phyloP scores from a whole-genome alignment of 768 basidiomycete species.

The Tricholoma hemisulphureum region DNA sequence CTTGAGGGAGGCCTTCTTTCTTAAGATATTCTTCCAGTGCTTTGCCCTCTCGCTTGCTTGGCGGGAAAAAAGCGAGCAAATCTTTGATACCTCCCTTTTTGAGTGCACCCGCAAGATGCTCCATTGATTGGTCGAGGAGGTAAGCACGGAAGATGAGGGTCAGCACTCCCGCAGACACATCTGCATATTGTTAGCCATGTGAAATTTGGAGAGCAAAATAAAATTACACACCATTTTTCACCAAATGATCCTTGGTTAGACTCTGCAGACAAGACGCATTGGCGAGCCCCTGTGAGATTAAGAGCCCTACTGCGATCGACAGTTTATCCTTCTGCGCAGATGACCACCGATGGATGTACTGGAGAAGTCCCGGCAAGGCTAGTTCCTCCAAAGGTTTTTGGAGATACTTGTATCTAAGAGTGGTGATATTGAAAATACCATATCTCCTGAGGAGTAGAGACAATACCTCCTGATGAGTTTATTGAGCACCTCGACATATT shows the following conservation, averaged over 20 bases:
- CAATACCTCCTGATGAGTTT: conserved; percentile 90
- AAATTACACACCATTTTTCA: conserved; percentile 79
- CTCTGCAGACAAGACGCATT: conserved; percentile 74
- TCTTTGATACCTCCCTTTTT: conserved; percentile 86
- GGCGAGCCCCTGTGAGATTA: conserved; percentile 82
- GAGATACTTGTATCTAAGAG: conserved; percentile 92
- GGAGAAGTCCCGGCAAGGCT: conserved; percentile 78
- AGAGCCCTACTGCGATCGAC: conserved; percentile 73
- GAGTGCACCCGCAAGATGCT: conserved; percentile 79
- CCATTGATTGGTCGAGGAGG: conserved; percentile 81
- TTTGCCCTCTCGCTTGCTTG: conserved; percentile 73
- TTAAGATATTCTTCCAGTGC: conserved; percentile 85
- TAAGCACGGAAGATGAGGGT: conserved; percentile 80
- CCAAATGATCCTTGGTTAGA: conserved; percentile 89
- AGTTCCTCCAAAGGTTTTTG: conserved; percentile 92
- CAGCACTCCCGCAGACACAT: conserved; percentile 73
- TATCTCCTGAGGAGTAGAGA: background rate
- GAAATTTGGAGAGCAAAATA: background rate
- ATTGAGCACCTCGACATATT: conserved; percentile 91
- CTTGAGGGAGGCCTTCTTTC: conserved; percentile 68
- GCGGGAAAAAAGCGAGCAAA: conserved; percentile 83
- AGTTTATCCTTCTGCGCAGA: conserved; percentile 78
- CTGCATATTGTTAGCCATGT: conserved; percentile 36
- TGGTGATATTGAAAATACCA: conserved; percentile 10
- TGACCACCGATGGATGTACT: conserved; percentile 87